Evolutionary conservation across 2,329 filamentous ascomycete genomes (phyloP), one percentile per base, ranked within the genome.

Genomic region (Aureobasidium leucospermi): DNA sequence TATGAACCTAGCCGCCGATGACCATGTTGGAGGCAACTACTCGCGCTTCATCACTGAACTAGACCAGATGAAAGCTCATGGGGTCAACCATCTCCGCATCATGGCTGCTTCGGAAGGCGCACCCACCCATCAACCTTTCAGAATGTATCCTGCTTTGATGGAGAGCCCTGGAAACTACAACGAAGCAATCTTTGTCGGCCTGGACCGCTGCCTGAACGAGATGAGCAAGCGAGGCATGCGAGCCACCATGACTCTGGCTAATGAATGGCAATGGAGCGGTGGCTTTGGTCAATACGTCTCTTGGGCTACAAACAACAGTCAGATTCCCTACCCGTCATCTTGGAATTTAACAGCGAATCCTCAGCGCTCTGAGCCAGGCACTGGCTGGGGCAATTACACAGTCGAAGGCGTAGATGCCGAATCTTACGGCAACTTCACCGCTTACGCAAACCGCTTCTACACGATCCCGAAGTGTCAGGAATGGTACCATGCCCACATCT

Each of bases 261-360:
- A 74, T 46, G 69, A 74, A 62, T 75, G 73, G 73, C 73, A 75
- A 56, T 75, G 73, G 73, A 67, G 63, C 15, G 73, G 73, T 7
- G 73, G 73, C 0, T 74, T 74, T 38, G 69, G 66, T 2, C 73
- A 74, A 56, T 75, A 70, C 58, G 70, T 75, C 1, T 70, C 66
- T 1, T 75, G 73, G 73, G 70, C 72, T 4, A 67, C 64, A 15
- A 65, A 64, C 43, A 67, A 74, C 58, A 63, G 64, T 6, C 55
- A 60, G 8, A 73, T 75, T 13, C 70, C 71, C 0, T 75, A 75
- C 46, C 73, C 73, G 1, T 60, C 66, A 19, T 70, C 68, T 6
- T 75, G 73, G 73, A 75, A 75, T 46, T 65, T 74, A 13, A 70
- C 66, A 9, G 71, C 71, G 7, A 62, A 67, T 3, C 73, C 73